Evolutionary conservation across 139 green algal genomes (phyloP).

Genomic region (Chlorella sp.): DNA sequence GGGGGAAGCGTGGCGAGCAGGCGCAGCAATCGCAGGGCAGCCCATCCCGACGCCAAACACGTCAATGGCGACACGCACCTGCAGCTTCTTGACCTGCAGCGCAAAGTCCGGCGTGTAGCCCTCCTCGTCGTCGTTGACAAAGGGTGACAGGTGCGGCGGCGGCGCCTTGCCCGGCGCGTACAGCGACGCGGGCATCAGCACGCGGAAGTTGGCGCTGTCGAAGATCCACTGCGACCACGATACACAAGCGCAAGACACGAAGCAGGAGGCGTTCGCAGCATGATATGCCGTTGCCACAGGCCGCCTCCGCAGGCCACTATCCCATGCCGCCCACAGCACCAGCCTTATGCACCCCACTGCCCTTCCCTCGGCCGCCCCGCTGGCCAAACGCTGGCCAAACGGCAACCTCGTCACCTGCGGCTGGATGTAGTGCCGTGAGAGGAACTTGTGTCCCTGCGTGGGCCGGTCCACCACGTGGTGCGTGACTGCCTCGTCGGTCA

Average conservation of each 20-base stretch:
- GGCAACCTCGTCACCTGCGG: conserved; percentile 51
- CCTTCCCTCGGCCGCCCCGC: no score
- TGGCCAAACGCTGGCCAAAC: no score
- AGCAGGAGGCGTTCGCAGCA: no score
- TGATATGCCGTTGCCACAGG: no score
- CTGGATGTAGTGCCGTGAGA: conserved; percentile 88
- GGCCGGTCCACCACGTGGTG: conserved; percentile 82
- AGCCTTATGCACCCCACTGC: no score
- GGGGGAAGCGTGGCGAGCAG: no score
- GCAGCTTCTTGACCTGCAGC: conserved; percentile 63
- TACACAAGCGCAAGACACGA: no score
- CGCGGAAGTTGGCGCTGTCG: conserved; percentile 84
- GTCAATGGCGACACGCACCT: conserved; percentile 51
- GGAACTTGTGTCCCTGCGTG: conserved; percentile 60
- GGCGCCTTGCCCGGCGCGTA: conserved; percentile 78
- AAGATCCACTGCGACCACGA: conserved; percentile 98
- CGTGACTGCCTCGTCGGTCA: conserved; percentile 78
- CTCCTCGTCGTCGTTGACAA: conserved; percentile 87
- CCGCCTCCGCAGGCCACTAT: no score
- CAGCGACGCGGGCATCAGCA: conserved; percentile 61
- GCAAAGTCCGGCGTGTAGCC: conserved; percentile 95
- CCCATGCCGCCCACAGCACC: no score
- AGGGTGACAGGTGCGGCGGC: conserved; percentile 96
- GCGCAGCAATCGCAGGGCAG: not conserved
- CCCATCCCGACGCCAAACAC: not conserved